These are phyloP conservation scores for Mucor mucedo DNA, from an alignment of 371 early-diverging fungal species.

Conservation along the genomic window DNA sequence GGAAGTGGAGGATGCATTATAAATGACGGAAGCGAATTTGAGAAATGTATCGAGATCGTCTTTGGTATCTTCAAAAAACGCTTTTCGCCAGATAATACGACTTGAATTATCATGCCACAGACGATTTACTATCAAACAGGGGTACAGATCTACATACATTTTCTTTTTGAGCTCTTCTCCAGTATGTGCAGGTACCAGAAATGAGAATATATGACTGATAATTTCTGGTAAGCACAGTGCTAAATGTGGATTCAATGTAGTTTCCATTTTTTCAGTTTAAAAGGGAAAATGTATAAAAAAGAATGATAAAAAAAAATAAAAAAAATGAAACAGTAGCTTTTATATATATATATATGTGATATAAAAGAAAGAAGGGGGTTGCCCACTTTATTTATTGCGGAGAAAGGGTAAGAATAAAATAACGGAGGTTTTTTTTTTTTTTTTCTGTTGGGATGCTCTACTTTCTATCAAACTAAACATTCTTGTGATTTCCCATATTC, in stretches of 20 bases:
- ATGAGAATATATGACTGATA: conserved; percentile 41
- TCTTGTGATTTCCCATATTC: conserved; percentile 4
- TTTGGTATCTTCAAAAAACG: conserved; percentile 40
- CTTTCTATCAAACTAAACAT: not conserved
- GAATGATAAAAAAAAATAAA: too few relatives aligned
- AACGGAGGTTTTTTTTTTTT: conserved; percentile 1
- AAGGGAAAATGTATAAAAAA: too few relatives aligned
- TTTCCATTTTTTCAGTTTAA: not conserved
- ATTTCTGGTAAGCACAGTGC: conserved; percentile 45
- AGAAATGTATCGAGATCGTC: conserved; percentile 18
- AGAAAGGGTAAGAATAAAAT: conserved; percentile 12
- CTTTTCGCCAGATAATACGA: conserved; percentile 40
- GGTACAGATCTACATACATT: conserved; percentile 27
- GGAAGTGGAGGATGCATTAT: conserved; percentile 3
- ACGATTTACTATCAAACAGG: conserved; percentile 46
- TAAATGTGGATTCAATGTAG: conserved; percentile 21
- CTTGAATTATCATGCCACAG: conserved; percentile 48
- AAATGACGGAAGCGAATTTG: conserved; percentile 23
- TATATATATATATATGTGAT: conserved; percentile 1
- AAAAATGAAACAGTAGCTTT: not conserved
- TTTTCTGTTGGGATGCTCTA: not conserved
- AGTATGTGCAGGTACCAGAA: conserved; percentile 16
- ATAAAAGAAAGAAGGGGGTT: conserved; percentile 15
- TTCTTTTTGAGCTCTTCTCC: conserved; percentile 26
- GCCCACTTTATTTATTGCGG: conserved; percentile 2